A percentile compares a stretch with the other conserved stretches of the same genome.
phyloP scores from a whole-genome alignment of 352 stramenopile genomes.

The Blastocystis sp. region DNA sequence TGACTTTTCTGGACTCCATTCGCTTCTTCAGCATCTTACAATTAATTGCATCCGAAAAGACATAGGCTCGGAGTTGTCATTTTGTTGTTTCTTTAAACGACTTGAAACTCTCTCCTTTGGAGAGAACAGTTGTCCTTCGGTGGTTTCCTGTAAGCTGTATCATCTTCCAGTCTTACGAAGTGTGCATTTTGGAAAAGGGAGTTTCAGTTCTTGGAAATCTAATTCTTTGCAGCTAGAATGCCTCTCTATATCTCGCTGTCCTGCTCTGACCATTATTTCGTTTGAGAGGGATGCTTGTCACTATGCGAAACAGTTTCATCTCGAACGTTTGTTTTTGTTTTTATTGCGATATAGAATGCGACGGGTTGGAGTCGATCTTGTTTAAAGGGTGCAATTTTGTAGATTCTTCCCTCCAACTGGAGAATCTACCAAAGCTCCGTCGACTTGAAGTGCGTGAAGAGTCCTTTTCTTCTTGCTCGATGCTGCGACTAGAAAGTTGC shows the following conservation, averaged over 20 bases:
- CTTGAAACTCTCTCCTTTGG: not conserved
- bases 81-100: no score
- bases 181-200: not conserved
- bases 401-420: not conserved
- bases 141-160: not conserved
- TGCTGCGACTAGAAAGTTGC: not conserved
- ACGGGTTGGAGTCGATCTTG: not conserved
- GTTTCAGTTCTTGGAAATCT: not conserved
- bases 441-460: not conserved
- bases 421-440: not conserved
- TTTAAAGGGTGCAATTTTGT: constrained; percentile 2
- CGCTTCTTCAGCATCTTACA: not conserved
- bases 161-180: not conserved
- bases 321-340: not conserved
- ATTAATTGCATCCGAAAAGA: no score
- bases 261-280: not conserved
- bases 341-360: not conserved
- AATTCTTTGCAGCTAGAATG: not conserved
- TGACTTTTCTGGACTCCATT: not conserved
- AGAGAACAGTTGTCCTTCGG: not conserved
- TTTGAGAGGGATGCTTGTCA: not conserved
- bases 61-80: no score
- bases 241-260: not conserved
- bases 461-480: not conserved
- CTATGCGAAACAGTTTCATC: not conserved